These are phyloP conservation scores for Lathyrus sativus DNA, from an alignment of 306 rosid species.

Conservation along the genomic window DNA sequence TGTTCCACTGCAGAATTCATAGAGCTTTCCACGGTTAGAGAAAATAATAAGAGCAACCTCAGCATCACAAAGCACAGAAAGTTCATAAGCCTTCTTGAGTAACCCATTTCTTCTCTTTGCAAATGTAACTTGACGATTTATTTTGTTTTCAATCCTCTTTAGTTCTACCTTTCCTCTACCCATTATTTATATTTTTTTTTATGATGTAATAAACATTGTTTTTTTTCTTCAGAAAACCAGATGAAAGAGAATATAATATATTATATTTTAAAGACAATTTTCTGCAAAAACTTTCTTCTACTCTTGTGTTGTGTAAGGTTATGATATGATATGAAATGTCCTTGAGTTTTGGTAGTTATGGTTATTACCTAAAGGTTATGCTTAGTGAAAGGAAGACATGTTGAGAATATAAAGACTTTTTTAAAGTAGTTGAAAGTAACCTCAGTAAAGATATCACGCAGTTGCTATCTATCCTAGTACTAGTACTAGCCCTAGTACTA, in stretches of 20 bases:
- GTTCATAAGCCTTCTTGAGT: slow-evolving; percentile 84
- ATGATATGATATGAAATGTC: slow-evolving; percentile 27
- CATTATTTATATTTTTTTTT: slow-evolving; percentile 47
- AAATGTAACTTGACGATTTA: slow-evolving; percentile 82
- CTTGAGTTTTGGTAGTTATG: slow-evolving; percentile 32
- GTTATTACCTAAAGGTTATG: slow-evolving; percentile 33
- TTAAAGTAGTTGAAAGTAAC: slow-evolving; percentile 23
- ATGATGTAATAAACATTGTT: slow-evolving; percentile 26
- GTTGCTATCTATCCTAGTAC: slow-evolving; percentile 3
- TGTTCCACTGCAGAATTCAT: slow-evolving; percentile 69
- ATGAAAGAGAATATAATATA: not conserved
- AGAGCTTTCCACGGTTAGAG: slow-evolving; percentile 81
- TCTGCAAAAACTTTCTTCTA: slow-evolving; percentile 33
- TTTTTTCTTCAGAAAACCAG: slow-evolving; percentile 24
- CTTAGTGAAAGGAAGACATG: slow-evolving; percentile 29
- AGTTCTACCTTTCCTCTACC: slow-evolving; percentile 88
- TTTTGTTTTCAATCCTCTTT: slow-evolving; percentile 89
- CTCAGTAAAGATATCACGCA: not conserved
- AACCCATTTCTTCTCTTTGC: slow-evolving; percentile 79
- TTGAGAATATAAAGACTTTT: slow-evolving; percentile 28
- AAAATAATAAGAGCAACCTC: slow-evolving; percentile 82
- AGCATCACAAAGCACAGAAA: slow-evolving; percentile 83
- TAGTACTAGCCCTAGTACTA: slow-evolving; percentile 6
- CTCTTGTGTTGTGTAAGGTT: slow-evolving; percentile 27
- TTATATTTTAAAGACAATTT: slow-evolving; percentile 14